phyloP scores from a whole-genome alignment of 129 eudicot species.

The Escallonia herrerae region DNA sequence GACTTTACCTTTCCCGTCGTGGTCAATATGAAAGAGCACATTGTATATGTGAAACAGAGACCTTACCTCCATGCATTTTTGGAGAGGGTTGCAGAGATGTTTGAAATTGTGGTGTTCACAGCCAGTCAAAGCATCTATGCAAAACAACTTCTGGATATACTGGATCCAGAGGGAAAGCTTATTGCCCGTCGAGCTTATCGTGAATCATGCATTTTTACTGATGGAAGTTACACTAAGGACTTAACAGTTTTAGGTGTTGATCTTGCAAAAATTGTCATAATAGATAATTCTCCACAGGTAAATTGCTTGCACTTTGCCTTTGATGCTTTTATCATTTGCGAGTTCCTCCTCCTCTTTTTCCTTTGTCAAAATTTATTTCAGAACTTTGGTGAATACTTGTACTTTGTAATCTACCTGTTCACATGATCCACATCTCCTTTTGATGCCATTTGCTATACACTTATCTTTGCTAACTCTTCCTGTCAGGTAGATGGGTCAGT shows the following conservation, averaged over 20 bases:
- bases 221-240: constrained; percentile 88
- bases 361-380: too few species aligned
- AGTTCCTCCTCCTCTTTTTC: not conserved
- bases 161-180: constrained; percentile 86
- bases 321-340: not conserved
- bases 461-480: too few species aligned
- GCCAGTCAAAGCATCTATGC: constrained; percentile 98
- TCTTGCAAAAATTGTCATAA: constrained; percentile 89
- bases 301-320: constrained; percentile 1
- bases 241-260: constrained; percentile 90
- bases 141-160: constrained; percentile 69
- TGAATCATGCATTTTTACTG: constrained; percentile 85
- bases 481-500: too few species aligned
- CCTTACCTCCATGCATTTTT: constrained; percentile 74
- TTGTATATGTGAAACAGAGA: constrained; percentile 77
- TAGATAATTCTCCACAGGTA: constrained; percentile 99
- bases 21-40: constrained; percentile 67
- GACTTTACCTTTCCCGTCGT: constrained; percentile 80
- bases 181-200: constrained; percentile 87
- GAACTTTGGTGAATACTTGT: too few species aligned
- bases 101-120: constrained; percentile 77
- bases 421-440: too few species aligned
- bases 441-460: too few species aligned
- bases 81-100: constrained; percentile 84
- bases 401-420: too few species aligned